Evolutionary conservation across 192 early-diverging fungal genomes (phyloP).

Genomic region (Coemansia sp.): DNA sequence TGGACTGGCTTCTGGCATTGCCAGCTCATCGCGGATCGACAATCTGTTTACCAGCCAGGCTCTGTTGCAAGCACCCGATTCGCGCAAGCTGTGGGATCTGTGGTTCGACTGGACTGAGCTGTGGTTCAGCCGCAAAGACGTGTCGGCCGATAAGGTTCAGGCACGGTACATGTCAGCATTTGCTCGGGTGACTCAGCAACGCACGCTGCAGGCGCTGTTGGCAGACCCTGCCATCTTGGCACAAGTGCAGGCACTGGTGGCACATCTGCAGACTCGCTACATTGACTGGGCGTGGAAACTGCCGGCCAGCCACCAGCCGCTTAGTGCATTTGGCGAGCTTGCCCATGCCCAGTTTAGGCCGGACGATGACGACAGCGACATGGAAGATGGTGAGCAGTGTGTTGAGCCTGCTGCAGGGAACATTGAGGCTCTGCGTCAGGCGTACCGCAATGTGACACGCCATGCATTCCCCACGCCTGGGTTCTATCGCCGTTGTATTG

Average conservation of each 20-base stretch:
- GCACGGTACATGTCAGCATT: slow-evolving; percentile 50
- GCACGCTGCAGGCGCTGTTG: slow-evolving; percentile 40
- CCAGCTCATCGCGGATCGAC: slow-evolving; percentile 30
- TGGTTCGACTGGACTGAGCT: slow-evolving; percentile 46
- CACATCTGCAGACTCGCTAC: slow-evolving; percentile 55
- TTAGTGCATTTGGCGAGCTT: slow-evolving; percentile 2
- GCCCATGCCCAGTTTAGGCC: slow-evolving; percentile 7
- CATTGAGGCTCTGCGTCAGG: slow-evolving; percentile 52
- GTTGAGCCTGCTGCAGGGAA: slow-evolving; percentile 2
- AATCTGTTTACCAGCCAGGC: slow-evolving; percentile 49
- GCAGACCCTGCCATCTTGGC: slow-evolving; percentile 52
- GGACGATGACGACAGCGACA: slow-evolving; percentile 2
- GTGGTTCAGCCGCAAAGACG: background rate
- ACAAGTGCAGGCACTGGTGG: slow-evolving; percentile 52
- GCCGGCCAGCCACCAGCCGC: slow-evolving; percentile 7
- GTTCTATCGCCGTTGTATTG: slow-evolving; percentile 63
- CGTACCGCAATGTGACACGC: slow-evolving; percentile 53
- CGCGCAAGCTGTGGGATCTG: slow-evolving; percentile 44
- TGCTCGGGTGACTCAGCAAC: slow-evolving; percentile 45
- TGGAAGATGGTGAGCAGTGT: slow-evolving; percentile 3
- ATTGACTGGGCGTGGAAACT: slow-evolving; percentile 56
- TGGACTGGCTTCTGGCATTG: background rate
- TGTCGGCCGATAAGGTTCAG: slow-evolving; percentile 46
- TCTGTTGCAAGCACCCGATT: slow-evolving; percentile 26
- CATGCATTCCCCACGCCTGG: slow-evolving; percentile 59